These are phyloP conservation scores for Heimioporus sp. DNA, from an alignment of 768 basidiomycete genomes.

Conservation along the genomic window DNA sequence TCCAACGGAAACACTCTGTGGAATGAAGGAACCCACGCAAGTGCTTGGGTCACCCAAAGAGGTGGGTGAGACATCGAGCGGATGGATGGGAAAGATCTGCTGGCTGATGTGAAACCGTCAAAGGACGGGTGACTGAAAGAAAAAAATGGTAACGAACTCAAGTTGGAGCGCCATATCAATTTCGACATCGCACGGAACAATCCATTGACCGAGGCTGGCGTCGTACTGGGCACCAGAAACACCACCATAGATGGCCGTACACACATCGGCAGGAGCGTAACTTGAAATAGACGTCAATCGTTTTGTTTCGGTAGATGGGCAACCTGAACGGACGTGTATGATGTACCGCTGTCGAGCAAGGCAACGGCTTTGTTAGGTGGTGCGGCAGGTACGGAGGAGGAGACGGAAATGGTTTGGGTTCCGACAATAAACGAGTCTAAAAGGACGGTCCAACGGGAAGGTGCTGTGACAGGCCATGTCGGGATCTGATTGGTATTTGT, in stretches of 20 bases:
- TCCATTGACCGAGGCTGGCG: conserved; percentile 56
- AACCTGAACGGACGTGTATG: conserved; percentile 54
- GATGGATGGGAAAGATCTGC: conserved; percentile 76
- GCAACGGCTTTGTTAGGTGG: conserved; percentile 72
- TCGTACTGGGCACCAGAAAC: conserved; percentile 64
- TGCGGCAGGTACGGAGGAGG: conserved; percentile 52
- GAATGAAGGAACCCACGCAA: conserved; percentile 78
- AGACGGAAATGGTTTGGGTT: conserved; percentile 47
- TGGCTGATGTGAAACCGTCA: conserved; percentile 43
- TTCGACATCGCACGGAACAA: conserved; percentile 70
- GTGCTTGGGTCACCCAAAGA: conserved; percentile 41
- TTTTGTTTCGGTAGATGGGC: neutral
- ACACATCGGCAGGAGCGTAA: conserved; percentile 65
- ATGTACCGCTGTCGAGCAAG: conserved; percentile 79
- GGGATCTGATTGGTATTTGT: conserved; percentile 57
- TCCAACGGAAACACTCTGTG: conserved; percentile 55
- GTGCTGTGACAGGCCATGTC: conserved; percentile 67
- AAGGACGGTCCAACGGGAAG: conserved; percentile 74
- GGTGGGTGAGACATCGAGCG: conserved; percentile 66
- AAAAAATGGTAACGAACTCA: conserved; percentile 44
- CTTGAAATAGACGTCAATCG: conserved; percentile 34
- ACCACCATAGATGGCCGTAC: conserved; percentile 65
- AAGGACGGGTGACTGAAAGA: conserved; percentile 1
- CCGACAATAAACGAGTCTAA: conserved; percentile 71
- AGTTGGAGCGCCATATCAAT: conserved; percentile 80